Evolutionary conservation across 2,329 filamentous ascomycete species (phyloP), one percentile per base, ranked within the genome.

Genomic region (Incumbomyces delicatus): DNA sequence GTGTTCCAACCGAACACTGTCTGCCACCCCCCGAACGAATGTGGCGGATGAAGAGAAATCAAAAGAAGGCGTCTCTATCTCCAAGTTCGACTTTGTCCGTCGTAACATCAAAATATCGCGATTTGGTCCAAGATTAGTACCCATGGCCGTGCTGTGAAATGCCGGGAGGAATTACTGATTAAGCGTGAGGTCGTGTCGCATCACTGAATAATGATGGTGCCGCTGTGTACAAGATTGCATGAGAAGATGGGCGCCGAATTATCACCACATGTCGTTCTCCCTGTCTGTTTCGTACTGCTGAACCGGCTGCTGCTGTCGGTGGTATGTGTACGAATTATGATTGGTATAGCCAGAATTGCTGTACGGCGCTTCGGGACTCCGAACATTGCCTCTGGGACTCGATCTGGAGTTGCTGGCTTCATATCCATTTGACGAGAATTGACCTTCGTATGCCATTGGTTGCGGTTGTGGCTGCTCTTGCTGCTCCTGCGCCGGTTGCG

Each of bases 361-460:
- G 50, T 45, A 20, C 44, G 64, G 63, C 48, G 63, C 64, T 43
- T 68, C 64, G 50, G 66, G 61, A 49, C 61, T 60, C 20, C 64
- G 61, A 54, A 63, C 64, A 45, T 60, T 63, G 36, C 61, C 58
- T 47, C 63, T 59, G 30, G 65, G 64, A 38, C 64, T 64, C 43
- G 63, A 55, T 47, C 61, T 59, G 53, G 58, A 58, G 53, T 68
- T 66, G 50, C 70, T 65, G 36, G 64, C 59, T 40, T 72, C 69
- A 56, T 74, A 71, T 51, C 72, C 71, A 56, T 74, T 76, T 57
- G 69, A 71, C 51, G 73, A 68, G 45, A 69, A 66, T 50, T 76
- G 71, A 46, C 74, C 71, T 44, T 72, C 66, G 37, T 64, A 37
- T 14, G 14, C 20, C 7, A 37, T 62, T 48, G 61, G 44, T 61